Evolutionary conservation across 768 basidiomycete species (phyloP).

Genomic region (Lactifluus rugatus): DNA sequence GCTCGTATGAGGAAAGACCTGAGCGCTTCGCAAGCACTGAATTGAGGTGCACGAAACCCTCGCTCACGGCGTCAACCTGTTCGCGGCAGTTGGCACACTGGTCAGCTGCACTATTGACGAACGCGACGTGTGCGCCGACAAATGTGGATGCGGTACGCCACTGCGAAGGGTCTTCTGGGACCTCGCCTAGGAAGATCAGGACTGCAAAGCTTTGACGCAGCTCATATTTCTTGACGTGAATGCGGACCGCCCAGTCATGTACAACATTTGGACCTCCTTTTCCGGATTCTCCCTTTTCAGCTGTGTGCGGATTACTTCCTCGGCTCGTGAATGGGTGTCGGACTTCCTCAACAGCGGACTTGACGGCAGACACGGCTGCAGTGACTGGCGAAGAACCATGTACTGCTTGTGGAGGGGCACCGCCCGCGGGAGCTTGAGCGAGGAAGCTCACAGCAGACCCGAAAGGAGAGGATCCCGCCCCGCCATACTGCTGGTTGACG

Average conservation of each 20-base stretch:
- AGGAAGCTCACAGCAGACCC: neutral
- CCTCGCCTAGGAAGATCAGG: conserved; percentile 37
- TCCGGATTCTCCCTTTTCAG: neutral
- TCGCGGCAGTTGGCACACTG: conserved; percentile 33
- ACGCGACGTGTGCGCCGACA: conserved; percentile 36
- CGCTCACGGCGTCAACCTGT: conserved; percentile 24
- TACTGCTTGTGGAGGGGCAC: neutral
- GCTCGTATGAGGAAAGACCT: conserved; percentile 28
- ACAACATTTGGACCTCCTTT: neutral
- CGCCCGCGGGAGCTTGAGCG: neutral
- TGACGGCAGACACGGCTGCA: neutral
- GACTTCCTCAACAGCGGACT: neutral
- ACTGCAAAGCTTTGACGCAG: conserved; percentile 35
- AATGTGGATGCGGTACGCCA: conserved; percentile 30
- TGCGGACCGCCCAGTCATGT: conserved; percentile 35
- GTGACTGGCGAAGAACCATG: neutral
- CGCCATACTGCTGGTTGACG: conserved; percentile 31
- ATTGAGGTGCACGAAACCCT: conserved; percentile 38
- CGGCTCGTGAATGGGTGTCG: neutral
- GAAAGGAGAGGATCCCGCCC: too few species aligned
- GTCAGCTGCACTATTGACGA: conserved; percentile 29
- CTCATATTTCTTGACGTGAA: conserved; percentile 36
- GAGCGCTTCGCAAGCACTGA: conserved; percentile 22
- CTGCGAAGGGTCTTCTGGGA: conserved; percentile 29
- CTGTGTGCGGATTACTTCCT: neutral